Evolutionary conservation across 176 grass and related monocot species (phyloP).

Genomic region (Eragrostis curvula): DNA sequence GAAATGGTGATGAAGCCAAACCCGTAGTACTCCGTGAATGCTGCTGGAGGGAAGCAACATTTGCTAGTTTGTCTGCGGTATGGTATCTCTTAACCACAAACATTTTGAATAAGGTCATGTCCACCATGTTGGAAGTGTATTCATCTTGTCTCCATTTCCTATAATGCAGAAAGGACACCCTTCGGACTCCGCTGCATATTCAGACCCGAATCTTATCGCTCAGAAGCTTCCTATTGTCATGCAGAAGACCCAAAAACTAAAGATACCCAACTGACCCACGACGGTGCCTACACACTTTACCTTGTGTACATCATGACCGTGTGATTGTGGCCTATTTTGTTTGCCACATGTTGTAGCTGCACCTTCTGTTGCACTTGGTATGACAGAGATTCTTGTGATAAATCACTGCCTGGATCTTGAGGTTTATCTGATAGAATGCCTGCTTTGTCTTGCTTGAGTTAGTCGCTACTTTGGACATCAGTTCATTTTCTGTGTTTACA

Average conservation of each 20-base stretch:
- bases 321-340: neutral
- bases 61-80: constrained; percentile 74
- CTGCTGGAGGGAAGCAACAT: constrained; percentile 89
- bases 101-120: neutral
- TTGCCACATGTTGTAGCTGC: constrained; percentile 27
- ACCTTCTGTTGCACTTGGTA: neutral
- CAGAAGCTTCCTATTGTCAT: constrained; percentile 69
- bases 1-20: constrained; percentile 42
- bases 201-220: constrained; percentile 74
- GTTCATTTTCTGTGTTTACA: neutral
- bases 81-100: constrained; percentile 25
- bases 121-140: neutral
- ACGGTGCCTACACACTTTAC: neutral
- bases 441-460: neutral
- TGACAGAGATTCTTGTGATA: neutral
- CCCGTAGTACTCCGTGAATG: constrained; percentile 75
- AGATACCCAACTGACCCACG: constrained; percentile 54
- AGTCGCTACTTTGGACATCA: neutral
- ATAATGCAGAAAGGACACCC: constrained; percentile 69
- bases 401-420: neutral
- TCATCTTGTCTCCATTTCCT: constrained; percentile 1
- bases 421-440: neutral
- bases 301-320: constrained; percentile 1
- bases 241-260: constrained; percentile 74
- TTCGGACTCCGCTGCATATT: constrained; percentile 63